phyloP scores from a whole-genome alignment of 164 flowering plant genomes.

The Cinnamomum chago region DNA sequence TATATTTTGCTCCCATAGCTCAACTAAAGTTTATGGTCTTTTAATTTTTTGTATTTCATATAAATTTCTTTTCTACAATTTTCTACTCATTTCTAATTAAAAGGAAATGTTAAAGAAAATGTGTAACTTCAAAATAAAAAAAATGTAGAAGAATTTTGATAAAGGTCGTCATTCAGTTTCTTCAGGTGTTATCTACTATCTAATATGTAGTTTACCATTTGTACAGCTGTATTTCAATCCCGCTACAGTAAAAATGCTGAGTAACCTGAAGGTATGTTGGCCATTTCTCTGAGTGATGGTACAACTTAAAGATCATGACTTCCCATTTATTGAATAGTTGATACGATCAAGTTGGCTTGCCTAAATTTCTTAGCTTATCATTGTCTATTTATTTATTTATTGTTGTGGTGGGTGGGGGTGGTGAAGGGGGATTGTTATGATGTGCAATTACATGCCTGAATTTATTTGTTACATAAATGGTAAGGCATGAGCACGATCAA shows the following conservation, averaged over 20 bases:
- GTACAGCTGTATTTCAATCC: conserved; percentile 95
- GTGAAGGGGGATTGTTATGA: too few species aligned
- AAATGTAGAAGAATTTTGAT: not conserved
- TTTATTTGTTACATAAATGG: too few species aligned
- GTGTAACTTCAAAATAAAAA: not conserved
- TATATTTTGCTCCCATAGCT: not conserved
- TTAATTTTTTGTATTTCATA: not conserved
- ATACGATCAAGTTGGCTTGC: not conserved
- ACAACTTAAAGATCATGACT: not conserved
- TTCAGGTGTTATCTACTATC: not conserved
- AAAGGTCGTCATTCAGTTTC: not conserved
- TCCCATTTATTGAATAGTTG: not conserved
- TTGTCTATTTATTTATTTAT: too few species aligned
- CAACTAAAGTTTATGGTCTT: not conserved
- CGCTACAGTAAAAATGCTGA: conserved; percentile 97
- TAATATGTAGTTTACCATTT: not conserved
- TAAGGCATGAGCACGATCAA: too few species aligned
- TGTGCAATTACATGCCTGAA: too few species aligned
- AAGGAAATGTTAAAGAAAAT: too few species aligned
- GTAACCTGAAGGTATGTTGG: conserved; percentile 83
- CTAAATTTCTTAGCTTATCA: not conserved
- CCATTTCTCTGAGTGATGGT: not conserved
- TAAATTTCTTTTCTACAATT: not conserved
- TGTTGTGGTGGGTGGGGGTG: too few species aligned
- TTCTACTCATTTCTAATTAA: not conserved